Base-by-base conservation (phyloP, 345 rosid genomes). In the Populus nigra region DNA sequence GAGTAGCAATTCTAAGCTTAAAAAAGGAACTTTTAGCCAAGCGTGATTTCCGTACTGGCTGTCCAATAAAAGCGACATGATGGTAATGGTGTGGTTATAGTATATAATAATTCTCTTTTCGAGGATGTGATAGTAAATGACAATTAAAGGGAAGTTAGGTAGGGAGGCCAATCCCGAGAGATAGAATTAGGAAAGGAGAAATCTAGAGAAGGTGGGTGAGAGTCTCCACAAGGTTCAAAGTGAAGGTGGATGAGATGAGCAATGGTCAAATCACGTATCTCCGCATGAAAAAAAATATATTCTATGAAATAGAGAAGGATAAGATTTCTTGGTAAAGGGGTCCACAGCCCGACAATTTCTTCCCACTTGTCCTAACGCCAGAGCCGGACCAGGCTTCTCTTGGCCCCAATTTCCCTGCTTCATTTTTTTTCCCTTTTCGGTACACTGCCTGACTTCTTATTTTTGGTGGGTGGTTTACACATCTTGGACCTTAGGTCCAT, bases 321-420 rank as follows among this genome's bases (percentile, higher is more conserved):
- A 23, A 10, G 15, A 59, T n/a, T 59, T 59, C 68, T 65, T 31
- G n/a, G 68, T 16, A 31, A 0, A 59, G n/a, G 59, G 45, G 83
- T 73, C 45, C 73, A 77, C 73, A 65, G 15, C 45, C 80, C 71
- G 66, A 77, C 80, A 73, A 13, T 25, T 20, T 68, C 66, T 25
- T 55, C 65, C 76, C 50, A 72, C 65, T 25, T 73, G 74, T 73
- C 75, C 47, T 33, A 35, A 73, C 65, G 80, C 62, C 35, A 61
- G 65, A 50, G 45, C 43, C 74, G 66, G 80, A 76, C 73, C 83
- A 33, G 63, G 80, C 38, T 20, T 55, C 67, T 47, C 31, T 5
- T 12, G 50, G 5, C 67, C 72, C 67, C 61, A 0, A 12, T 8
- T 17, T 5, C 11, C 1, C 53, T 17, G 17, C 17, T 7, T 45